A percentile compares a stretch with the other conserved stretches of the same genome.
Evolutionary conservation across 768 basidiomycete species (phyloP).

Genomic region (Daedaleopsis nitida): DNA sequence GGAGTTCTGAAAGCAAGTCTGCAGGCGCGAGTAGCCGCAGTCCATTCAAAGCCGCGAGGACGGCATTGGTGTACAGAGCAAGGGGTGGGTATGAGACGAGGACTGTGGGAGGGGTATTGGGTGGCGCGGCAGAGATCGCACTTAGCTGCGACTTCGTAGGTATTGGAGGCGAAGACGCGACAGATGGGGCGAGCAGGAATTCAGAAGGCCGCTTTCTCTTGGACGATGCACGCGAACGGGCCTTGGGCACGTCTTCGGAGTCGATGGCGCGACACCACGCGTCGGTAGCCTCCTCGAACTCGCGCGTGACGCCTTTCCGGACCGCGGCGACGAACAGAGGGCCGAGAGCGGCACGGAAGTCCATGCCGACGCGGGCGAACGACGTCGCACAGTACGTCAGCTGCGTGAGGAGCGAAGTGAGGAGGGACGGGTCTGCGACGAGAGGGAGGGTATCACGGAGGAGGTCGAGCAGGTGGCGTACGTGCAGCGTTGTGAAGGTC

Average conservation of each 20-base stretch:
- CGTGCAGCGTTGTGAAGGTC: constrained; percentile 65
- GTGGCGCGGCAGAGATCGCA: constrained; percentile 23
- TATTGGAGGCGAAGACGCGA: constrained; percentile 12
- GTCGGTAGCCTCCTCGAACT: constrained; percentile 45
- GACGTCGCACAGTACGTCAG: constrained; percentile 92
- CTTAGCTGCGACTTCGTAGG: constrained; percentile 21
- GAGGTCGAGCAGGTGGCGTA: constrained; percentile 66
- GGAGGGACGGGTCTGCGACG: constrained; percentile 57
- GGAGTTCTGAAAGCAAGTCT: constrained; percentile 52
- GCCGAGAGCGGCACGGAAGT: constrained; percentile 74
- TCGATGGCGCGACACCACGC: constrained; percentile 22
- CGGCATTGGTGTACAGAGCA: constrained; percentile 67
- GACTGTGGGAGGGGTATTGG: constrained; percentile 71
- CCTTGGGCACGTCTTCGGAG: background rate
- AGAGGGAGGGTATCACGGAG: constrained; percentile 63
- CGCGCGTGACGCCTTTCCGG: constrained; percentile 51
- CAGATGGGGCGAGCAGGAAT: constrained; percentile 10
- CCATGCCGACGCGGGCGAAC: constrained; percentile 89
- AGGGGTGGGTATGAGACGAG: constrained; percentile 77
- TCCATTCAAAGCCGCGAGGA: constrained; percentile 75
- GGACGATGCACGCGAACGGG: constrained; percentile 1
- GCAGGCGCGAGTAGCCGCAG: constrained; percentile 80
- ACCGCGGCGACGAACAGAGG: constrained; percentile 71
- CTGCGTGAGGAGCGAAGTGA: constrained; percentile 88
- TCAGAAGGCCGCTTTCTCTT: constrained; percentile 19